A percentile compares a stretch with the other conserved stretches of the same genome.
phyloP scores from a whole-genome alignment of 331 rosid species.

The Saraca asoca region DNA sequence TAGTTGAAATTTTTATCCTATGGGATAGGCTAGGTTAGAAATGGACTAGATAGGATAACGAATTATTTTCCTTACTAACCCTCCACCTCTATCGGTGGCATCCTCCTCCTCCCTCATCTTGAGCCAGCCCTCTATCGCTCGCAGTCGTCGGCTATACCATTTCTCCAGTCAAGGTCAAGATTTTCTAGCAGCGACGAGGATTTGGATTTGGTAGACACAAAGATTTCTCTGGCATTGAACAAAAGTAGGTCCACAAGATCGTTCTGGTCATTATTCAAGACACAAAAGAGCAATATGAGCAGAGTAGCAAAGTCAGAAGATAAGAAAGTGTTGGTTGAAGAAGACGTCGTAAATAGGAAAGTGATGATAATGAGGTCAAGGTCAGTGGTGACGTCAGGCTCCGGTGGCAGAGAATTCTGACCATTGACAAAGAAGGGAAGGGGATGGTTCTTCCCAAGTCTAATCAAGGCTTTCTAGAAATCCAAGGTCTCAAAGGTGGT shows the following conservation, averaged over 20 bases:
- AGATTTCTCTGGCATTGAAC: slow-evolving; percentile 45
- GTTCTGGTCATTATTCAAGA: slow-evolving; percentile 74
- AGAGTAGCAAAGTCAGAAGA: slow-evolving; percentile 34
- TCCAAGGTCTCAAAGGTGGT: slow-evolving; percentile 58
- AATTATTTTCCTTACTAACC: too few species aligned
- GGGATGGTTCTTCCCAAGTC: slow-evolving; percentile 84
- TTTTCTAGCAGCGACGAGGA: slow-evolving; percentile 50
- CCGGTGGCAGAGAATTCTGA: slow-evolving; percentile 33
- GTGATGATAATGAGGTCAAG: slow-evolving; percentile 74
- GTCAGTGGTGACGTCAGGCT: slow-evolving; percentile 57
- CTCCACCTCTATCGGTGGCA: too few species aligned
- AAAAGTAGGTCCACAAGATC: slow-evolving; percentile 54
- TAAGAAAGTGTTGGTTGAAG: slow-evolving; percentile 43
- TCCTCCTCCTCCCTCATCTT: too few species aligned
- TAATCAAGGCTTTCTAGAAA: slow-evolving; percentile 84
- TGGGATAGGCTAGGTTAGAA: too few species aligned
- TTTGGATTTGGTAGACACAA: slow-evolving; percentile 25
- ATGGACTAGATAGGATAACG: too few species aligned
- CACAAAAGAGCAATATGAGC: slow-evolving; percentile 39
- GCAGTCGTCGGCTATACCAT: slow-evolving; percentile 77
- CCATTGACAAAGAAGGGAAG: slow-evolving; percentile 46
- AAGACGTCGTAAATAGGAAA: slow-evolving; percentile 30
- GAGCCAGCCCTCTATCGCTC: slow-evolving; percentile 81
- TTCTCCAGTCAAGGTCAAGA: slow-evolving; percentile 74
- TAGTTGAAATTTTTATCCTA: too few species aligned